Base-by-base conservation (phyloP, 2,329 filamentous ascomycete genomes). In the Alternaria consortialis region DNA sequence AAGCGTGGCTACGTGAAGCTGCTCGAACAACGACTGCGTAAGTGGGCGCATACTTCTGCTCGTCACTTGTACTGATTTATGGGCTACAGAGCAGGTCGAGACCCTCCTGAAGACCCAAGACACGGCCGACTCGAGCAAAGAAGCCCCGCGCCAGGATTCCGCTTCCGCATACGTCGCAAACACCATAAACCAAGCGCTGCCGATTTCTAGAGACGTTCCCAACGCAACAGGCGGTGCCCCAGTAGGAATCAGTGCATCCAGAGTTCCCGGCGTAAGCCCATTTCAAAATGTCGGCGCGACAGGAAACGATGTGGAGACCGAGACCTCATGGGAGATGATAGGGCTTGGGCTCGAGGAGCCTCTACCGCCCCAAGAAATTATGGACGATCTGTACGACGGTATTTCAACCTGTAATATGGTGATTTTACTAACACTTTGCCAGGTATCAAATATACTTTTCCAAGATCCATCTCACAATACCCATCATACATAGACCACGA, bases 1-100 rank as follows among this genome's bases (percentile, higher is more conserved):
- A 97, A 97, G 83, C 87, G 94, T 76, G 94, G 94, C 71, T 97
- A 97, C 77, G 94, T 97, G 63, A 97, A 97, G 83, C 90, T 93
- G 61, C 81, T 98, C 69, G 95, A 98, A 80, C 94, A 96, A 77
- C 88, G 95, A 77, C 82, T 99, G 74, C 94, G 93, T 97, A 85
- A 82, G 91, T 82, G 12, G 52, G 53, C 44, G 56, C 43, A 59
- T 40, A 25, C 40, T 48, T 29, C 44, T 31, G 12, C 20, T 51
- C 23, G 29, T 44, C 32, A 46, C 8, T 60, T 52, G 27, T 50
- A 61, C 70, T 69, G 43, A 71, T 46, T 37, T 15, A 6, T 23
- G 25, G 13, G 23, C 70, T 62, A 73, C 67, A 96, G 93, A 94
- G 78, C 94, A 97, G 85, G 94, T 98, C 56, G 94, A 97, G 83